Evolutionary conservation across 2,329 filamentous ascomycete genomes (phyloP).

Genomic region (Penicillium sp.): DNA sequence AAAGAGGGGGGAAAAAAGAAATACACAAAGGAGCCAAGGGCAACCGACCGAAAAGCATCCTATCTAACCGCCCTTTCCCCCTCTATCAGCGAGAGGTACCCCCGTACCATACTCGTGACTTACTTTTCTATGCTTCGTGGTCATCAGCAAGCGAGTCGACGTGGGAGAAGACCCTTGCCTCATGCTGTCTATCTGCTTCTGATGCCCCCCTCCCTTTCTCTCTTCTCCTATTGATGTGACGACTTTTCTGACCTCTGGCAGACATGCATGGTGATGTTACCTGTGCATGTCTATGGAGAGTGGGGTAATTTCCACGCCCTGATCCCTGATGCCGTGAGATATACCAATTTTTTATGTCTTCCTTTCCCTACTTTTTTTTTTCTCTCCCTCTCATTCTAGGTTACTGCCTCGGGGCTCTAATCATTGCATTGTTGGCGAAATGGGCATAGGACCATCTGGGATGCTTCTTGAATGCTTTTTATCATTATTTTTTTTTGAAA

Average conservation of each 20-base stretch:
- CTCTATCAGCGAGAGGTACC: too few species aligned
- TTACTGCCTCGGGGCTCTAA: constrained; percentile 11
- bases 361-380: constrained; percentile 4
- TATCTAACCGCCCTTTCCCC: too few species aligned
- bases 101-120: too few species aligned
- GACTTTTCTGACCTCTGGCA: constrained; percentile 16
- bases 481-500: background rate
- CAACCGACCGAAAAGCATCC: too few species aligned
- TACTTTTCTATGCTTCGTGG: too few species aligned
- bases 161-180: too few species aligned
- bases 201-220: constrained; percentile 3
- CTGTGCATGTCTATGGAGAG: constrained; percentile 15
- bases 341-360: too few species aligned
- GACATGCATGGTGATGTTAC: constrained; percentile 23
- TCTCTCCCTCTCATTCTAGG: background rate
- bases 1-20: too few species aligned
- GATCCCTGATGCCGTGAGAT: too few species aligned
- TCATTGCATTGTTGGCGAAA: constrained; percentile 26
- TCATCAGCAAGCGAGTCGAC: too few species aligned
- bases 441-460: constrained; percentile 22
- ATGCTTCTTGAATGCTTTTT: constrained; percentile 13
- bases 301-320: too few species aligned
- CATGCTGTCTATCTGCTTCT: background rate
- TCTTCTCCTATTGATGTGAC: constrained; percentile 3
- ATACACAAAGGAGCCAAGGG: too few species aligned